phyloP scores from a whole-genome alignment of 1,139 yeast species.

The Sugiyamaella japonica region DNA sequence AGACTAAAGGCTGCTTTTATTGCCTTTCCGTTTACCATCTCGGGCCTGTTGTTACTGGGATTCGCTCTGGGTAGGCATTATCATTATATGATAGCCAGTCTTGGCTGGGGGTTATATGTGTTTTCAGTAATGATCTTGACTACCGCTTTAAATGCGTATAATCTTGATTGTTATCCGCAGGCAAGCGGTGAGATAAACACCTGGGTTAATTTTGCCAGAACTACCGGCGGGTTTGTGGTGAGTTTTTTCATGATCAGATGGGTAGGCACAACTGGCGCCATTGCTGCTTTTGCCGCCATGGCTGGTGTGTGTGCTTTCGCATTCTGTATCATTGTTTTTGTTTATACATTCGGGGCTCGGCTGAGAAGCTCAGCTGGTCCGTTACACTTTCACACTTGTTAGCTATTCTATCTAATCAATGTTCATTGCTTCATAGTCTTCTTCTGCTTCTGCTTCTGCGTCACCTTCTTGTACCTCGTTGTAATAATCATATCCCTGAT shows the following conservation, averaged over 20 bases:
- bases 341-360: conserved; percentile 12
- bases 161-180: conserved; percentile 18
- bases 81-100: conserved; percentile 17
- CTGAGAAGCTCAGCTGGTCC: conserved; percentile 18
- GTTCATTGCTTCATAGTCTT: neutral
- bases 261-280: conserved; percentile 17
- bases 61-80: conserved; percentile 17
- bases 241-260: conserved; percentile 20
- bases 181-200: conserved; percentile 19
- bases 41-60: conserved; percentile 18
- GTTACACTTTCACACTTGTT: conserved; percentile 14
- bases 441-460: neutral
- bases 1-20: conserved; percentile 16
- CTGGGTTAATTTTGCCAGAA: conserved; percentile 20
- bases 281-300: conserved; percentile 17
- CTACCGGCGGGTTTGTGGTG: conserved; percentile 20
- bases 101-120: conserved; percentile 21
- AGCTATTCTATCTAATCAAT: neutral
- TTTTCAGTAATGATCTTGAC: conserved; percentile 19
- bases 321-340: conserved; percentile 5
- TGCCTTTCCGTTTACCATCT: conserved; percentile 15
- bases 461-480: neutral
- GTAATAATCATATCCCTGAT: neutral
- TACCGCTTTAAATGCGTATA: conserved; percentile 19
- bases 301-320: conserved; percentile 17